These are phyloP conservation scores for Magnolia kwangsiensis DNA, from an alignment of 164 flowering plant genomes.

Conservation along the genomic window DNA sequence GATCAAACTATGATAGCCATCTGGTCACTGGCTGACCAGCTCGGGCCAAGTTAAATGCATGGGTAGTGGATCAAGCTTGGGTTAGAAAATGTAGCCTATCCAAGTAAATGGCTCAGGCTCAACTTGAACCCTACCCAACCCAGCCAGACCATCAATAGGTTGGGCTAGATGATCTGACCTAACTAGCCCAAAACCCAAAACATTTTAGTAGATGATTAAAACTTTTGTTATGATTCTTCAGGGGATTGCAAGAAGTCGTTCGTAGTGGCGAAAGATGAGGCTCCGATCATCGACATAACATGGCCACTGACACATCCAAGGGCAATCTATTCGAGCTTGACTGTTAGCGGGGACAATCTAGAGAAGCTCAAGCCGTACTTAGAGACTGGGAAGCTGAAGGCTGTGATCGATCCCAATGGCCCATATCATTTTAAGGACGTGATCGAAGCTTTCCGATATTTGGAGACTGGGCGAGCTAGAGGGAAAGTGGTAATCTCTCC, in stretches of 20 bases:
- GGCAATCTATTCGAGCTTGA: constrained; percentile 38
- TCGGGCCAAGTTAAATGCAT: too few species aligned
- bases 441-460: constrained; percentile 34
- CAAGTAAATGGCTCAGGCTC: too few species aligned
- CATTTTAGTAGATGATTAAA: too few species aligned
- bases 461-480: constrained; percentile 49
- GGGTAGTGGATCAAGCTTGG: too few species aligned
- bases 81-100: too few species aligned
- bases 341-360: constrained; percentile 31
- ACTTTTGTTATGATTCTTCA: constrained; percentile 4
- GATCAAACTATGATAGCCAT: too few species aligned
- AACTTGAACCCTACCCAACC: too few species aligned
- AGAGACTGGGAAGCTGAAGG: constrained; percentile 37
- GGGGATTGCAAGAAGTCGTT: constrained; percentile 35
- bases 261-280: constrained; percentile 35
- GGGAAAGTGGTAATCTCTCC: constrained; percentile 41
- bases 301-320: constrained; percentile 42
- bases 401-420: constrained; percentile 33
- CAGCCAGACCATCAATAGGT: too few species aligned
- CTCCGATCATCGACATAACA: constrained; percentile 38
- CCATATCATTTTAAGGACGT: constrained; percentile 30
- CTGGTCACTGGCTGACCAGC: too few species aligned
- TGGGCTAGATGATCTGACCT: too few species aligned
- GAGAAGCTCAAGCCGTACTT: constrained; percentile 38
- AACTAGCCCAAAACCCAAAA: too few species aligned